Evolutionary conservation across 2,329 filamentous ascomycete genomes (phyloP).

Genomic region (Colletotrichum gloeosporioides): DNA sequence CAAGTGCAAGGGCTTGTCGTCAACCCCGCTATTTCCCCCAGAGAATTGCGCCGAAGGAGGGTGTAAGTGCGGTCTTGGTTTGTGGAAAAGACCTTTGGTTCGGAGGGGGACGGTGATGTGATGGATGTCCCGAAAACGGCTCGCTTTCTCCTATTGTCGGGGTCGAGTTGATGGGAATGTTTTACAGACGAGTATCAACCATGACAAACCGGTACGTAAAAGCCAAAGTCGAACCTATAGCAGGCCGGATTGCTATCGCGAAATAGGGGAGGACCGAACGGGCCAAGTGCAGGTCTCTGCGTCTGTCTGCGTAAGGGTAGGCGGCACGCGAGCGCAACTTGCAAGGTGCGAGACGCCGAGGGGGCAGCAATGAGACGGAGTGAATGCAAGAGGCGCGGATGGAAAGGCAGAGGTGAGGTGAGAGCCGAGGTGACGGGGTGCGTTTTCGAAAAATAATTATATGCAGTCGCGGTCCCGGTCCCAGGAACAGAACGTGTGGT

Average conservation of each 20-base stretch:
- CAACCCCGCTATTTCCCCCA: conserved; percentile 23
- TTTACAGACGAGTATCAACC: conserved; percentile 8
- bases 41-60: conserved; percentile 12
- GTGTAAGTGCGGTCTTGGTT: conserved; percentile 20
- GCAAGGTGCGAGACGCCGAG: neutral
- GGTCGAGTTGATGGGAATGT: conserved; percentile 9
- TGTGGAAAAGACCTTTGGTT: conserved; percentile 11
- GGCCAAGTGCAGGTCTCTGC: conserved; percentile 17
- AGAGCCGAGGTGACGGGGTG: conserved; percentile 8
- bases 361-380: neutral
- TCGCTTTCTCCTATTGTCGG: neutral
- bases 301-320: neutral
- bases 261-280: conserved; percentile 17
- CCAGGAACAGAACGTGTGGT: neutral
- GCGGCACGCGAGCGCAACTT: neutral
- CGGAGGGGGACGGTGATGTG: neutral
- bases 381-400: neutral
- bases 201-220: conserved; percentile 20
- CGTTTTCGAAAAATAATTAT: conserved; percentile 2
- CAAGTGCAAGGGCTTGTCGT: conserved; percentile 16
- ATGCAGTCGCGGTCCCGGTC: conserved; percentile 3
- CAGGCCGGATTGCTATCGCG: conserved; percentile 14
- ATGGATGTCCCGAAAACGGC: conserved; percentile 14
- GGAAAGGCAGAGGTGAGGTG: neutral
- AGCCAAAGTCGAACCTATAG: conserved; percentile 9